Evolutionary conservation across 192 early-diverging fungal species (phyloP).

Genomic region (Mortierella antarctica): DNA sequence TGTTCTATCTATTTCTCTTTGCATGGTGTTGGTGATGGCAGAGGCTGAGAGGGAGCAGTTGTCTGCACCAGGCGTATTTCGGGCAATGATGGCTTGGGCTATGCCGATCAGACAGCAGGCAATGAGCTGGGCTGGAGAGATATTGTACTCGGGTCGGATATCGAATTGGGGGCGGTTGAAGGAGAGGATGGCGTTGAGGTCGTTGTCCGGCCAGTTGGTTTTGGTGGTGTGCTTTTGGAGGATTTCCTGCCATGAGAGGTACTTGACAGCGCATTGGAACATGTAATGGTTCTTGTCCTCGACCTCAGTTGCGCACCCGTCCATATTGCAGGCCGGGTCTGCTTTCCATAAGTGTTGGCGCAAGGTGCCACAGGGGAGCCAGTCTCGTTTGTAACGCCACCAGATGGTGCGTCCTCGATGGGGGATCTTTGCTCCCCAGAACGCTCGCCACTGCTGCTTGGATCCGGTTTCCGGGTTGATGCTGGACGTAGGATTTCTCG

Average conservation of each 20-base stretch:
- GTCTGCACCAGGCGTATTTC: too few species aligned
- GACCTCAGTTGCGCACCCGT: not conserved
- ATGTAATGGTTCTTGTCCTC: not conserved
- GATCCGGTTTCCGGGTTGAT: too few species aligned
- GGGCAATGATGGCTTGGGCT: too few species aligned
- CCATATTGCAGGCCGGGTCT: not conserved
- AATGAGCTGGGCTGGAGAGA: not conserved
- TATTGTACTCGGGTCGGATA: not conserved
- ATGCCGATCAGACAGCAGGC: not conserved
- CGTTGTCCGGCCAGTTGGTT: not conserved
- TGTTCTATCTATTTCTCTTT: too few species aligned
- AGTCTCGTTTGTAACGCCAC: too few species aligned
- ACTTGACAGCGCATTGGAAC: not conserved
- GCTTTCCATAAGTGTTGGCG: not conserved
- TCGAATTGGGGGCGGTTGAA: not conserved
- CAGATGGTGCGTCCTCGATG: too few species aligned
- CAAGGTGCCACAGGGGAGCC: not conserved
- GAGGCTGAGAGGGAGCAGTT: too few species aligned
- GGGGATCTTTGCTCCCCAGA: too few species aligned
- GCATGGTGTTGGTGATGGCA: too few species aligned
- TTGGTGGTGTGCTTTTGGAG: not conserved
- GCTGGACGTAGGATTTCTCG: too few species aligned
- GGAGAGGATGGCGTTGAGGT: not conserved
- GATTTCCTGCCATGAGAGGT: not conserved
- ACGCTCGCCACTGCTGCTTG: too few species aligned